A percentile compares a stretch with the other conserved stretches of the same genome.
These are phyloP conservation scores for Flaveria robusta DNA, from an alignment of 129 eudicot genomes.

Conservation along the genomic window DNA sequence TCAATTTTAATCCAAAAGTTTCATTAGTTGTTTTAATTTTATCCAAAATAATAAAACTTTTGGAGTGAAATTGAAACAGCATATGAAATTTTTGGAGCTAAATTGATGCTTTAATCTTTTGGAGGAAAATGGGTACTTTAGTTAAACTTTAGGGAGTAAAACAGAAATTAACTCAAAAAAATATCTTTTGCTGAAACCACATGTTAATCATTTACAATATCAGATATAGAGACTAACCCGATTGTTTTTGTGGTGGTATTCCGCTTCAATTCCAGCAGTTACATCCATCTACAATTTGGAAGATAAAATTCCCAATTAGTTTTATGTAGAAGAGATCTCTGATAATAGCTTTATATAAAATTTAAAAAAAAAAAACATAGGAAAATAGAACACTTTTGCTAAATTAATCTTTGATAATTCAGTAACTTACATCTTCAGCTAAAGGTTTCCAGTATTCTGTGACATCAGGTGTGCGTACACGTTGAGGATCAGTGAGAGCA, in stretches of 20 bases:
- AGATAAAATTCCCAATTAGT: background rate
- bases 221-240: slow-evolving; percentile 54
- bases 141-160: too few species aligned
- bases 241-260: slow-evolving; percentile 95
- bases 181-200: background rate
- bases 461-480: slow-evolving; percentile 76
- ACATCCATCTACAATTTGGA: slow-evolving; percentile 71
- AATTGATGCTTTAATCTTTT: too few species aligned
- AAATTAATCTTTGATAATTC: background rate
- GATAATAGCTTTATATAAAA: background rate
- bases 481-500: slow-evolving; percentile 90
- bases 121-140: too few species aligned
- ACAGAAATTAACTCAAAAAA: too few species aligned
- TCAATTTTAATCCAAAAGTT: too few species aligned
- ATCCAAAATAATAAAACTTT: too few species aligned
- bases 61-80: too few species aligned
- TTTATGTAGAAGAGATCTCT: slow-evolving; percentile 5
- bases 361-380: background rate
- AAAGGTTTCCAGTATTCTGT: slow-evolving; percentile 88
- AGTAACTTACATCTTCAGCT: slow-evolving; percentile 80
- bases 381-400: background rate
- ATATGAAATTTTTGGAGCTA: too few species aligned
- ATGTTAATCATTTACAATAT: background rate
- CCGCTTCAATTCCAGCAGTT: slow-evolving; percentile 91
- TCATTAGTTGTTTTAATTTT: too few species aligned